Percentiles rank a stretch among this genome's conserved stretches.
Evolutionary conservation across 164 flowering plant species (phyloP).

Genomic region (Buxus sempervirens): DNA sequence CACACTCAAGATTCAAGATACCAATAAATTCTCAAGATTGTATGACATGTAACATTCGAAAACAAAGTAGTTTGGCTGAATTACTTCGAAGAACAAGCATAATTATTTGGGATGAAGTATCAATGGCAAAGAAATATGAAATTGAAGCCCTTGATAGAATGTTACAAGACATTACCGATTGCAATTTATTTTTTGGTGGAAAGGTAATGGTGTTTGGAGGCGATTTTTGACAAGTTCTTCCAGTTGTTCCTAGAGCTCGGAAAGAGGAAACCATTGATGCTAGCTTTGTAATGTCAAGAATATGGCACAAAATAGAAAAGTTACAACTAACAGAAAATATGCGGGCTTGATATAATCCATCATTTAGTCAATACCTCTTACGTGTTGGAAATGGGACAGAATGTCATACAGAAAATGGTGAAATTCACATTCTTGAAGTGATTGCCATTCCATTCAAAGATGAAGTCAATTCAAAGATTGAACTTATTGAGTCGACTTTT

Average conservation of each 20-base stretch:
- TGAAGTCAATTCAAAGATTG: neutral
- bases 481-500: neutral
- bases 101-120: conserved; percentile 15
- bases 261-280: conserved; percentile 1
- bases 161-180: conserved; percentile 5
- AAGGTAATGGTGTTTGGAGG: conserved; percentile 12
- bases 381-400: conserved; percentile 13
- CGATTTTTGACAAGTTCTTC: conserved; percentile 8
- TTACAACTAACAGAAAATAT: conserved; percentile 6
- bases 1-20: conserved; percentile 28
- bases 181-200: neutral
- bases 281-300: conserved; percentile 2
- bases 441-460: neutral
- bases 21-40: neutral
- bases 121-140: conserved; percentile 1
- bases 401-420: neutral
- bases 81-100: neutral
- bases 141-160: conserved; percentile 6
- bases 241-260: neutral
- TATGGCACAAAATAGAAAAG: conserved; percentile 9
- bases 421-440: neutral
- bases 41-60: neutral
- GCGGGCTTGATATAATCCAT: neutral
- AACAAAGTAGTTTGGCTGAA: conserved; percentile 1
- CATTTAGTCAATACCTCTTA: neutral